phyloP scores from a whole-genome alignment of 108 stramenopile species.

The Skeletonema marinoi region DNA sequence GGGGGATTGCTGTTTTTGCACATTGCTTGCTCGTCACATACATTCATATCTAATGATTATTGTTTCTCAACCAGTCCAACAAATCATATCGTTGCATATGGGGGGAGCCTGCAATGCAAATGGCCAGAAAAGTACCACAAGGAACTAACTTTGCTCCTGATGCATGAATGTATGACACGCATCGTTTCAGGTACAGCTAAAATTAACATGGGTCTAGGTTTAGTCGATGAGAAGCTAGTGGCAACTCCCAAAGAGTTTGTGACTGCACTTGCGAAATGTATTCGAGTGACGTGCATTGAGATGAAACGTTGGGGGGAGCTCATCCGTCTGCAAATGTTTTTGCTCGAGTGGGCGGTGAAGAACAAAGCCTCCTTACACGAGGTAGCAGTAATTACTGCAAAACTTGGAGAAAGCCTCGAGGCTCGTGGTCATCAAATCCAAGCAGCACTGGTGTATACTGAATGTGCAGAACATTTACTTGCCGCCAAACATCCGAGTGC shows the following conservation, averaged over 20 bases:
- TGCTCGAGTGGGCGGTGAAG: not conserved
- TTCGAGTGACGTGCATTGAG: not conserved
- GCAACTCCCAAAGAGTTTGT: not conserved
- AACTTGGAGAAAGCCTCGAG: not conserved
- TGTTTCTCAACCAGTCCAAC: too few relatives aligned
- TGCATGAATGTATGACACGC: too few relatives aligned
- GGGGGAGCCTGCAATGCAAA: too few relatives aligned
- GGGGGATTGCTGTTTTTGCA: too few relatives aligned
- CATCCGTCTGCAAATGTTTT: not conserved
- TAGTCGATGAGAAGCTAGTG: not conserved
- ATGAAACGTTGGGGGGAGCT: not conserved
- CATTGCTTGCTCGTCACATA: too few relatives aligned
- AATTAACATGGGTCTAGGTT: not conserved
- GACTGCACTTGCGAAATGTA: not conserved
- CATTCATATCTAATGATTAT: too few relatives aligned
- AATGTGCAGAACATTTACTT: not conserved
- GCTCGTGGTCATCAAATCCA: not conserved
- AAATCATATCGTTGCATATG: too few relatives aligned
- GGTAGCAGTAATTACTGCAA: not conserved
- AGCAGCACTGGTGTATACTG: not conserved
- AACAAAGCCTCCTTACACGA: not conserved
- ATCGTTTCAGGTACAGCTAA: not conserved
- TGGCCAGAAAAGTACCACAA: too few relatives aligned
- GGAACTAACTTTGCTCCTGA: too few relatives aligned
- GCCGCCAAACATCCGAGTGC: not conserved